A percentile compares a stretch with the other conserved stretches of the same genome.
Conservation (phyloP, 306 rosid genomes). For the Begonia loranthoides region DNA sequence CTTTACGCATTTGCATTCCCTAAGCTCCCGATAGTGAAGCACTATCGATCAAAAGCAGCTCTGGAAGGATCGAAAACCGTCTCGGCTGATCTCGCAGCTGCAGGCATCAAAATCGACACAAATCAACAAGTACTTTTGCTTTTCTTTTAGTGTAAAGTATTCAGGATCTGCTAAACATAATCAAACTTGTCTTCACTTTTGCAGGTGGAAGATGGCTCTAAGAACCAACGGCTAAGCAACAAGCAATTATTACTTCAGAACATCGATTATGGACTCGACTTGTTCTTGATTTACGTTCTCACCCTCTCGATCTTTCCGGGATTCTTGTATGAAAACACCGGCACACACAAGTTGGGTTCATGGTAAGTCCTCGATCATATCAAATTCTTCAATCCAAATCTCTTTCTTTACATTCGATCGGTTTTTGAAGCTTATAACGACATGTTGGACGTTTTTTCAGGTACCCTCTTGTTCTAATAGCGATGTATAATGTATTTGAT, state of each 20-base stretch:
- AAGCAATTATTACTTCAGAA: slow-evolving; percentile 37
- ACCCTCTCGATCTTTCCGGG: slow-evolving; percentile 84
- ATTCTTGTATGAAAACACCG: slow-evolving; percentile 75
- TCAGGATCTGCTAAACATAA: no score
- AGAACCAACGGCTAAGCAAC: slow-evolving; percentile 32
- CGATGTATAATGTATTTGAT: slow-evolving; percentile 53
- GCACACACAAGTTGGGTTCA: slow-evolving; percentile 55
- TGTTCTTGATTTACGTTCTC: slow-evolving; percentile 42
- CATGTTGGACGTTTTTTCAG: slow-evolving; percentile 19
- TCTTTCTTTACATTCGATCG: no score
- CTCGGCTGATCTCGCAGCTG: slow-evolving; percentile 72
- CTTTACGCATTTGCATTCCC: slow-evolving; percentile 63
- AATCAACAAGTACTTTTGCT: slow-evolving; percentile 22
- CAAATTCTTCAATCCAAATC: not conserved
- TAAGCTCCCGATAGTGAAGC: slow-evolving; percentile 60
- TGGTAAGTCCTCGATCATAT: slow-evolving; percentile 28
- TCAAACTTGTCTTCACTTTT: not conserved
- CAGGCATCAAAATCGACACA: slow-evolving; percentile 30
- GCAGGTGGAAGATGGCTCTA: slow-evolving; percentile 26
- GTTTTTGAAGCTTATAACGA: no score
- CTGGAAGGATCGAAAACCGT: slow-evolving; percentile 80
- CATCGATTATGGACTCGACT: slow-evolving; percentile 40
- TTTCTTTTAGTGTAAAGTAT: no score
- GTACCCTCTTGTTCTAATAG: slow-evolving; percentile 61
- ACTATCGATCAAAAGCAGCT: slow-evolving; percentile 72